phyloP scores from a whole-genome alignment of 768 basidiomycete genomes.

The Trametes sanguinea region DNA sequence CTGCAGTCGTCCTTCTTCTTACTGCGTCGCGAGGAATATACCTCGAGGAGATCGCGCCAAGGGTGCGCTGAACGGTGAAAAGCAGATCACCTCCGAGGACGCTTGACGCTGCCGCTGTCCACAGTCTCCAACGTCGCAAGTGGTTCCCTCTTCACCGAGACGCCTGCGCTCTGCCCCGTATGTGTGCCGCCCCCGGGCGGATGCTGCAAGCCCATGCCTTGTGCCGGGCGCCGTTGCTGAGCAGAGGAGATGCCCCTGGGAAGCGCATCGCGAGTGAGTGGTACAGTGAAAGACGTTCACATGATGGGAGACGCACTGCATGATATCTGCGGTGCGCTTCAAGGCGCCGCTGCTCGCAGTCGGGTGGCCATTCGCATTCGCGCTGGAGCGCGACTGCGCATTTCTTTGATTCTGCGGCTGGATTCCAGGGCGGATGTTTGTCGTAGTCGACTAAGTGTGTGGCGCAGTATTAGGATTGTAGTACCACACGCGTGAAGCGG shows the following conservation, averaged over 20 bases:
- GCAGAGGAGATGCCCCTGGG: not conserved
- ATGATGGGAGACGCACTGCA: slow-evolving; percentile 19
- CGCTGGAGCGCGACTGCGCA: not conserved
- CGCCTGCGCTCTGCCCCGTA: not conserved
- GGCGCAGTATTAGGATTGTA: not conserved
- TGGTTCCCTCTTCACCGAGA: slow-evolving; percentile 17
- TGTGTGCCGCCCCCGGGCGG: slow-evolving; percentile 1
- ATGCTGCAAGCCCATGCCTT: slow-evolving; percentile 25
- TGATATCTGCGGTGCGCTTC: slow-evolving; percentile 25
- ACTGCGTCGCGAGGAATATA: too few species aligned
- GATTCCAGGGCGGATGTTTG: not conserved
- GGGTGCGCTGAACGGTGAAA: too few species aligned
- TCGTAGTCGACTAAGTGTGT: not conserved
- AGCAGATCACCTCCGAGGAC: slow-evolving; percentile 8
- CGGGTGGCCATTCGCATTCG: not conserved
- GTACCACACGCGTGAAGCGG: not conserved
- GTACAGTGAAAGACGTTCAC: not conserved
- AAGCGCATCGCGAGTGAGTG: not conserved
- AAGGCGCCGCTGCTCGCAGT: not conserved
- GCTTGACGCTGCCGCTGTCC: slow-evolving; percentile 24
- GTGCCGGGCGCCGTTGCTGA: slow-evolving; percentile 19
- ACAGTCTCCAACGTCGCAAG: slow-evolving; percentile 18
- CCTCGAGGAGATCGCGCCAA: too few species aligned
- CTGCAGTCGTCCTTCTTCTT: too few species aligned
- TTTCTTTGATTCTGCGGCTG: not conserved